Conservation (phyloP, 179 eudicot species). For the Sideroxylon spinosum region DNA sequence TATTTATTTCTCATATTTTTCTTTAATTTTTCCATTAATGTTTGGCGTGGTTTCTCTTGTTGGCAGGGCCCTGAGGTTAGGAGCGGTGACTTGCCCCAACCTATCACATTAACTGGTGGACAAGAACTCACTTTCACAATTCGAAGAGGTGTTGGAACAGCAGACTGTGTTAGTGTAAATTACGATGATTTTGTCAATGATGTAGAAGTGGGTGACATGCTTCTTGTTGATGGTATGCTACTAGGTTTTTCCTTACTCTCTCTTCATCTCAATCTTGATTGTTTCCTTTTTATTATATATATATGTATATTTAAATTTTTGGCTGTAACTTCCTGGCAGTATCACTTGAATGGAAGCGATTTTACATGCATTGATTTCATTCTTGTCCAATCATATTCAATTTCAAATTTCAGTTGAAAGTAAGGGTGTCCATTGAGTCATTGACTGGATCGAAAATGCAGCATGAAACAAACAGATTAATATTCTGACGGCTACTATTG, state of each 20-base stretch:
- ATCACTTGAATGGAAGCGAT: background rate
- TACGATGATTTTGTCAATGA: conserved; percentile 80
- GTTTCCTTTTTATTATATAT: no score
- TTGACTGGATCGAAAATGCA: background rate
- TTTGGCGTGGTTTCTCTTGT: conserved; percentile 10
- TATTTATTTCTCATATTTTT: background rate
- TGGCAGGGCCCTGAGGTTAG: conserved; percentile 79
- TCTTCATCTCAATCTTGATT: background rate
- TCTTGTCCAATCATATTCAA: conserved; percentile 4
- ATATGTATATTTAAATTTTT: no score
- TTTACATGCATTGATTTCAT: background rate
- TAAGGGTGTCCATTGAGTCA: background rate
- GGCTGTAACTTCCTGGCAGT: background rate
- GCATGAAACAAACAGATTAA: no score
- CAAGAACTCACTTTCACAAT: conserved; percentile 72
- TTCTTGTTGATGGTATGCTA: conserved; percentile 67
- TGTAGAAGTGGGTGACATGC: conserved; percentile 74
- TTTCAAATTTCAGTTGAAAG: background rate
- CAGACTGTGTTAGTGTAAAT: conserved; percentile 67
- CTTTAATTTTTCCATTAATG: background rate
- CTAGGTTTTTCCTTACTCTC: no score
- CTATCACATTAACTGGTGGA: conserved; percentile 46
- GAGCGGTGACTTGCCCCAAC: conserved; percentile 86
- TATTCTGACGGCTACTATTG: no score
- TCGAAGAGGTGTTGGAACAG: conserved; percentile 67